Evolutionary conservation across 1,284 basidiomycete genomes (phyloP).

Genomic region (Phenoliferia sp.): DNA sequence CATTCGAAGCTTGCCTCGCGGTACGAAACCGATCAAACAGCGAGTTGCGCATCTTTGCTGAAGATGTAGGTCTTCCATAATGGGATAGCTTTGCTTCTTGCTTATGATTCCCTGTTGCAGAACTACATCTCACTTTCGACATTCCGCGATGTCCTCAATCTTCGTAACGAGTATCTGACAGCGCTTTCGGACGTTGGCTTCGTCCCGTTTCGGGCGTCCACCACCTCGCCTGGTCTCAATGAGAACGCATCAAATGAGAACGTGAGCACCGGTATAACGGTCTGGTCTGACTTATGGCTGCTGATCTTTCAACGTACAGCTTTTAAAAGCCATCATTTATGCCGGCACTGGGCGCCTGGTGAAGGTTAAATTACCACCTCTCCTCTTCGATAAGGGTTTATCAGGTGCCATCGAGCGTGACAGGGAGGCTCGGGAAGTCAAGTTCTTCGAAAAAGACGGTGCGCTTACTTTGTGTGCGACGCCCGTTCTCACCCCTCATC

Average conservation of each 20-base stretch:
- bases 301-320: conserved; percentile 20
- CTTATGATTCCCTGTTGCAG: conserved; percentile 41
- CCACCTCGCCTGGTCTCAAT: conserved; percentile 18
- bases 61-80: conserved; percentile 50
- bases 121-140: conserved; percentile 76
- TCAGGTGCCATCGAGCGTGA: conserved; percentile 75
- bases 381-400: conserved; percentile 75
- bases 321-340: conserved; percentile 74
- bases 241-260: conserved; percentile 54
- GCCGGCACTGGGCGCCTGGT: conserved; percentile 51
- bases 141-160: conserved; percentile 72
- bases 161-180: conserved; percentile 71
- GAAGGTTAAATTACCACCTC: conserved; percentile 65
- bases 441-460: conserved; percentile 60
- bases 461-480: conserved; percentile 9
- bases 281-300: neutral
- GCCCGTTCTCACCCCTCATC: neutral
- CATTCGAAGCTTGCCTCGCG: conserved; percentile 63
- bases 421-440: conserved; percentile 73
- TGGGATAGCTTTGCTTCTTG: neutral
- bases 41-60: conserved; percentile 63
- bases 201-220: conserved; percentile 19
- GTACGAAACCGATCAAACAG: conserved; percentile 54
- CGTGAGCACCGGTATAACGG: neutral
- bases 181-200: conserved; percentile 72